These are phyloP conservation scores for Rhizopus arrhizus DNA, from an alignment of 371 early-diverging fungal genomes.

Conservation along the genomic window DNA sequence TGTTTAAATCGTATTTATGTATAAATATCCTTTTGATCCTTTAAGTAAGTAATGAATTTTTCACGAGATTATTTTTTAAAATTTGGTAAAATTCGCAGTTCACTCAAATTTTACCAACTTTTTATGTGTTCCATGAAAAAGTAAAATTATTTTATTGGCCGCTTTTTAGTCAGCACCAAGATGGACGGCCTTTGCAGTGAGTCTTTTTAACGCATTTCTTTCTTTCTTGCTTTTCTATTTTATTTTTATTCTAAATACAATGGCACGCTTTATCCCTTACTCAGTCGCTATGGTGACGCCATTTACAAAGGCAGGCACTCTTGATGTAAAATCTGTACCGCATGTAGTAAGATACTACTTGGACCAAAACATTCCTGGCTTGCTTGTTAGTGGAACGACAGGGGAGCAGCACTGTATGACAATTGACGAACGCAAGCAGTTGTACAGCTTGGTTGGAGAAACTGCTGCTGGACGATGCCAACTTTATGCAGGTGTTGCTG, in stretches of 20 bases:
- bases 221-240: not conserved
- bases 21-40: no score
- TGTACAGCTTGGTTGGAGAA: slow-evolving; percentile 18
- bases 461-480: slow-evolving; percentile 15
- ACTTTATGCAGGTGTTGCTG: slow-evolving; percentile 37
- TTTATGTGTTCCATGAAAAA: no score
- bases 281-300: slow-evolving; percentile 37
- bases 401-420: slow-evolving; percentile 42
- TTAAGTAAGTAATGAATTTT: no score
- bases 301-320: slow-evolving; percentile 24
- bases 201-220: no score
- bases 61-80: no score
- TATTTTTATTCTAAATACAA: not conserved
- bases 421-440: slow-evolving; percentile 30
- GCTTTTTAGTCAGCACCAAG: no score
- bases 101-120: no score
- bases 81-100: no score
- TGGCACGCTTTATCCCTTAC: slow-evolving; percentile 25
- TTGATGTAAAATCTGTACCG: slow-evolving; percentile 29
- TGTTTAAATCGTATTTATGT: no score
- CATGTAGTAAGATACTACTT: slow-evolving; percentile 27
- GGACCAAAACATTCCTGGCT: slow-evolving; percentile 28
- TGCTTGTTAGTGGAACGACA: slow-evolving; percentile 34
- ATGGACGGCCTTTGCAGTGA: no score
- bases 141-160: no score